phyloP scores from a whole-genome alignment of 139 green algal species.

The Astrephomene gubernaculifera region DNA sequence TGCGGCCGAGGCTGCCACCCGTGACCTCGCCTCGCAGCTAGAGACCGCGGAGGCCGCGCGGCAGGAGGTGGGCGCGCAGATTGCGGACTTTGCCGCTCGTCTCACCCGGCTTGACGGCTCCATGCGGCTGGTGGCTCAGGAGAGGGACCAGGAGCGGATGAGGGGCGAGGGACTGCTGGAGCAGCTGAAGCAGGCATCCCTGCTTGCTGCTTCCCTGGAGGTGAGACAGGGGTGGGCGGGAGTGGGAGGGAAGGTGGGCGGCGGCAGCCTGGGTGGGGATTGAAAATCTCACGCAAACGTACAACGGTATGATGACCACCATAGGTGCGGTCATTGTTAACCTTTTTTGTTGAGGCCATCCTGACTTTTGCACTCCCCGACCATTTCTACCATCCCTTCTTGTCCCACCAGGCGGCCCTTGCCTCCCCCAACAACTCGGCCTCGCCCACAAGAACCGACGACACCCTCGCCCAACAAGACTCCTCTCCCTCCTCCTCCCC shows the following conservation, averaged over 20 bases:
- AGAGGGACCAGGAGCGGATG: slow-evolving; percentile 12
- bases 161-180: background rate
- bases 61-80: too few relatives aligned
- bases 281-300: background rate
- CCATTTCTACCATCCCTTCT: background rate
- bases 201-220: background rate
- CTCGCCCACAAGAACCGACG: too few relatives aligned
- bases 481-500: background rate
- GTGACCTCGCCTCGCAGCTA: background rate
- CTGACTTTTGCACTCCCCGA: background rate
- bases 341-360: background rate
- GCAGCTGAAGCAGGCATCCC: background rate
- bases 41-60: background rate
- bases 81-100: background rate
- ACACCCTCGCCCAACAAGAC: background rate
- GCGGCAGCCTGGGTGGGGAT: background rate
- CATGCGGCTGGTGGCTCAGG: background rate
- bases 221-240: background rate
- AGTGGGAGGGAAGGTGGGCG: background rate
- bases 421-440: background rate
- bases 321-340: too few relatives aligned
- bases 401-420: background rate
- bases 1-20: background rate
- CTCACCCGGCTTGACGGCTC: background rate
- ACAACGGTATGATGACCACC: background rate